phyloP scores from a whole-genome alignment of 2,329 filamentous ascomycete species.

The Colletotrichum higginsianum region DNA sequence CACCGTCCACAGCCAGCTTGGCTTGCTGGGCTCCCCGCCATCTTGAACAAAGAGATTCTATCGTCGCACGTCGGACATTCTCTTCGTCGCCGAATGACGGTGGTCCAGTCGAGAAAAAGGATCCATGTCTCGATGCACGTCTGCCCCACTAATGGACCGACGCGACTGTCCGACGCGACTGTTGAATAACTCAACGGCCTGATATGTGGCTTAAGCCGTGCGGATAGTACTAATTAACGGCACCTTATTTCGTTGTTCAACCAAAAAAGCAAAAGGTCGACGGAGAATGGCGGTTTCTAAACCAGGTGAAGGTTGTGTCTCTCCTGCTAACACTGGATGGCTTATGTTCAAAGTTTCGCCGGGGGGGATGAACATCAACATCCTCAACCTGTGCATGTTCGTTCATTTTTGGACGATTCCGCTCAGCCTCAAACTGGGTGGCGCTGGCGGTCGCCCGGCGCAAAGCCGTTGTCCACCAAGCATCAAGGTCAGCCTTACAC shows the following conservation, averaged over 20 bases:
- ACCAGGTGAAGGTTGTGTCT: too few species aligned
- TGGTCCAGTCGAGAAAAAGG: background rate
- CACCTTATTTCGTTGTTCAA: background rate
- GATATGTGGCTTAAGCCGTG: slow-evolving; percentile 3
- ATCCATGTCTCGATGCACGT: slow-evolving; percentile 13
- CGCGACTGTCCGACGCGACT: background rate
- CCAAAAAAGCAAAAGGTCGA: background rate
- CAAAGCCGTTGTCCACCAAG: too few species aligned
- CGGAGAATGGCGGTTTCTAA: background rate
- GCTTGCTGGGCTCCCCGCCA: background rate
- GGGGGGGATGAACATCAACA: too few species aligned
- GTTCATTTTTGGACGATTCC: too few species aligned
- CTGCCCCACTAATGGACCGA: slow-evolving; percentile 11
- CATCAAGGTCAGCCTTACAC: background rate
- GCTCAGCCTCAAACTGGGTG: too few species aligned
- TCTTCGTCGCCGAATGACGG: background rate
- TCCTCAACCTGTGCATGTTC: too few species aligned
- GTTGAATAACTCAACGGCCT: slow-evolving; percentile 7
- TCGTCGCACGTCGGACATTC: background rate
- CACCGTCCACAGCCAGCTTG: background rate
- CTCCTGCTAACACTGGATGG: too few species aligned
- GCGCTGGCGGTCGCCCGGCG: too few species aligned
- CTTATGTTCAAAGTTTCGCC: too few species aligned
- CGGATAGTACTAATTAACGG: background rate
- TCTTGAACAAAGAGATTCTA: background rate